A percentile compares a stretch with the other conserved stretches of the same genome.
phyloP scores from a whole-genome alignment of 2,329 filamentous ascomycete species.

The Beauveria sp. region DNA sequence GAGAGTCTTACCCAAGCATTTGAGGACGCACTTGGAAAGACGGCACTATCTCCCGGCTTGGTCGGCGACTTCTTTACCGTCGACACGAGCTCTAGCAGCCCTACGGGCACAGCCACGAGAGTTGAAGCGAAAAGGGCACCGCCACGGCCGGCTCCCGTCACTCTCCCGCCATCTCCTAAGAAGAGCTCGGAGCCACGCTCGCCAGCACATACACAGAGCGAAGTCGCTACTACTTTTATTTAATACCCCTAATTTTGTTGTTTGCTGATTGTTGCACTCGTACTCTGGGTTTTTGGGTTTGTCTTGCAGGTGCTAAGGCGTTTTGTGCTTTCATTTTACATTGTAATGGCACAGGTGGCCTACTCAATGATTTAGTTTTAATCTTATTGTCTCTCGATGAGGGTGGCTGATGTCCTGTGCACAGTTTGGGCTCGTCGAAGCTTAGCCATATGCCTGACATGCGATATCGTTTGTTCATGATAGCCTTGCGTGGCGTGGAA shows the following conservation, averaged over 20 bases:
- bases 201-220: not conserved
- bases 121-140: conserved; percentile 26
- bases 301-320: not conserved
- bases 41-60: not conserved
- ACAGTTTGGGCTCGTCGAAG: not conserved
- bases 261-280: not conserved
- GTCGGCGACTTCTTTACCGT: conserved; percentile 15
- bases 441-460: not conserved
- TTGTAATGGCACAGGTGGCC: not conserved
- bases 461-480: not conserved
- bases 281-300: not conserved
- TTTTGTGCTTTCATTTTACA: not conserved
- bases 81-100: not conserved
- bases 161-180: conserved; percentile 19
- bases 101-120: conserved; percentile 15
- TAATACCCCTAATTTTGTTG: not conserved
- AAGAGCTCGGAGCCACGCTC: conserved; percentile 1
- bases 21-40: conserved; percentile 16
- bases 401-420: not conserved
- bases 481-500: not conserved
- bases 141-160: conserved; percentile 23
- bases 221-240: not conserved
- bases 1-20: conserved; percentile 25
- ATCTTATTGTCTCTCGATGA: not conserved
- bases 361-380: not conserved